Base-by-base conservation (phyloP, 1,284 basidiomycete genomes). In the Rugosomyces carneus region DNA sequence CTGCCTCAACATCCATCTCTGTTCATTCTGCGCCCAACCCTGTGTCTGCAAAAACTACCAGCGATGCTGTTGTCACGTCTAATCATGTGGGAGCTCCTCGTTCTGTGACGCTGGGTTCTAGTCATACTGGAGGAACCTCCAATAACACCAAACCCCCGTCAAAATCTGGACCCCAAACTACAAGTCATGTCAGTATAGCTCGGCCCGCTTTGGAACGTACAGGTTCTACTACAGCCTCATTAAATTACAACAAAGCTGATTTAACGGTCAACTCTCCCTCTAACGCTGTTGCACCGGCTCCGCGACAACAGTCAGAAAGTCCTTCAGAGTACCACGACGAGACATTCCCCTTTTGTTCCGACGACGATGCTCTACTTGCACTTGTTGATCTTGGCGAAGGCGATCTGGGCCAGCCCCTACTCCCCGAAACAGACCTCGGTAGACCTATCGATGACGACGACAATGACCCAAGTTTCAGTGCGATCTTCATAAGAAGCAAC, bases 291-390 rank as follows among this genome's bases (percentile, higher is more conserved):
- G n/a, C n/a, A 10, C 32, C 48, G n/a, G 49, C 43, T 19, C 40
- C 48, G 6, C 44, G 51, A 19, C 29, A 13, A 5, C 26, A 31
- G 16, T 10, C 21, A 13, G 16, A 5, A 23, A 23, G 48, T 24
- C 40, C 48, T 24, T 39, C 48, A 8, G 58, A 63, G 24, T 58
- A 60, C 3, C 50, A 58, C 2, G 60, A 65, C 11, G 78, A 81
- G 15, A 69, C 68, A 0, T 82, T 73, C 54, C 68, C 67, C 13
- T 73, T 82, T 53, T 64, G 66, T 38, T 81, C 78, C 0, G 80
- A 86, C 29, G 84, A 85, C 42, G 82, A 78, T 45, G 78, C 70
- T 3, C 73, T 84, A 50, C 65, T 80, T 31, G 80, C 80, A 19
- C 63, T 69, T 7, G 67, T 83, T 18, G 80, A 84, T 51, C 65